These are phyloP conservation scores for Tulasnella calospora DNA, from an alignment of 768 basidiomycete species.

Conservation along the genomic window DNA sequence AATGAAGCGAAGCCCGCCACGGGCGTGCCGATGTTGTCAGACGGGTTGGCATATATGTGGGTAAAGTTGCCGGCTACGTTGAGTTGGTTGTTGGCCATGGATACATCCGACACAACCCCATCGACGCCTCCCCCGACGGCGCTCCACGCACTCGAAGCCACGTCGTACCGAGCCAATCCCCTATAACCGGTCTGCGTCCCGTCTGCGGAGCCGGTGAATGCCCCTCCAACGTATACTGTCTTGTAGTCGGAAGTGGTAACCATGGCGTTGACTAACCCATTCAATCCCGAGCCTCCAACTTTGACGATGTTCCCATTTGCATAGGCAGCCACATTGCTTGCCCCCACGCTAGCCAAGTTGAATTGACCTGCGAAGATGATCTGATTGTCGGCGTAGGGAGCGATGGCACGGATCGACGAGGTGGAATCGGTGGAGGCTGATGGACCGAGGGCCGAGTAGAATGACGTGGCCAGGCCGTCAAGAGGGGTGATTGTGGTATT, in stretches of 20 bases:
- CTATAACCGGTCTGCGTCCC: conserved; percentile 51
- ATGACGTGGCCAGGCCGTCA: conserved; percentile 56
- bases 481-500: conserved; percentile 67
- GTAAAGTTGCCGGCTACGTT: conserved; percentile 76
- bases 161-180: conserved; percentile 67
- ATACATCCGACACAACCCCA: conserved; percentile 64
- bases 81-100: conserved; percentile 47
- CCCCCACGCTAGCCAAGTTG: conserved; percentile 45
- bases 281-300: conserved; percentile 64
- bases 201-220: conserved; percentile 65
- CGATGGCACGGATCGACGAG: conserved; percentile 46
- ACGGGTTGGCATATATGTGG: conserved; percentile 38
- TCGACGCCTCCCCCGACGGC: conserved; percentile 69
- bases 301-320: conserved; percentile 52
- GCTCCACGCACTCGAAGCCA: conserved; percentile 59
- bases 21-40: conserved; percentile 35
- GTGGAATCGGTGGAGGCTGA: conserved; percentile 39
- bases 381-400: conserved; percentile 58
- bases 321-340: conserved; percentile 67
- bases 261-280: conserved; percentile 70
- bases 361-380: conserved; percentile 79
- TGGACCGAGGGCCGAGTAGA: conserved; percentile 60
- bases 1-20: conserved; percentile 70
- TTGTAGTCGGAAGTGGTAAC: conserved; percentile 49
- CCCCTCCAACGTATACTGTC: conserved; percentile 77